phyloP scores from a whole-genome alignment of 345 rosid species.

The Lepidium africanum region DNA sequence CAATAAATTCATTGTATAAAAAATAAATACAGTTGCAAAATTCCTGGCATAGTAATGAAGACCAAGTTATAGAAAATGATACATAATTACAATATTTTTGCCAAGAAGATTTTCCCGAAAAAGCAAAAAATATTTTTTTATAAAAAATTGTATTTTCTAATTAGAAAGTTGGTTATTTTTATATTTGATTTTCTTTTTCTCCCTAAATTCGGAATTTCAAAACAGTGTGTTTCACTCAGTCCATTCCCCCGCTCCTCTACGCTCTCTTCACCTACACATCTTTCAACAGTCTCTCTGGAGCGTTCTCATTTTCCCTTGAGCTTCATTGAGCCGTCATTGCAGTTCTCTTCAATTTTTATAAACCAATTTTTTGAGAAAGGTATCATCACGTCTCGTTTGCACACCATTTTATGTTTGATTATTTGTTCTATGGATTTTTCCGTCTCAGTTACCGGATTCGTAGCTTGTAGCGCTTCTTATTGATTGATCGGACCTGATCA shows the following conservation, averaged over 20 bases:
- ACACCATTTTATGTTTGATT: not conserved
- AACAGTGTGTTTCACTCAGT: slow-evolving; percentile 59
- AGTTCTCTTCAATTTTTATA: slow-evolving; percentile 26
- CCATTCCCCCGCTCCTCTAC: slow-evolving; percentile 35
- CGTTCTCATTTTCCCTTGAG: not conserved
- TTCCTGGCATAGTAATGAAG: slow-evolving; percentile 1
- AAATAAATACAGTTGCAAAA: not conserved
- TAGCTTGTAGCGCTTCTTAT: slow-evolving; percentile 5
- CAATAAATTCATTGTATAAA: not conserved
- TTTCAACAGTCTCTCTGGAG: slow-evolving; percentile 12
- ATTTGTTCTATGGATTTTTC: not conserved
- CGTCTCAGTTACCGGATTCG: not conserved
- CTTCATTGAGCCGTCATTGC: slow-evolving; percentile 21
- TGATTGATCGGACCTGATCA: slow-evolving; percentile 8
- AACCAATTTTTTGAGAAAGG: slow-evolving; percentile 7
- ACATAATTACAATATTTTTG: not conserved
- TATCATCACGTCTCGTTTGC: slow-evolving; percentile 25
- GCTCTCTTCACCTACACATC: slow-evolving; percentile 26
- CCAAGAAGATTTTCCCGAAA: not conserved
- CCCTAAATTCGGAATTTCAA: slow-evolving; percentile 27
- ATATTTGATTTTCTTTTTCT: not conserved
- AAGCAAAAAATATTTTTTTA: not conserved
- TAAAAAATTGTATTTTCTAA: not conserved
- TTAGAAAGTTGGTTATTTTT: not conserved
- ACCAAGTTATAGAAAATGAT: not conserved